A percentile compares a stretch with the other conserved stretches of the same genome.
These are phyloP conservation scores for Pogostemon cablin DNA, from an alignment of 257 asterid species.

Conservation along the genomic window DNA sequence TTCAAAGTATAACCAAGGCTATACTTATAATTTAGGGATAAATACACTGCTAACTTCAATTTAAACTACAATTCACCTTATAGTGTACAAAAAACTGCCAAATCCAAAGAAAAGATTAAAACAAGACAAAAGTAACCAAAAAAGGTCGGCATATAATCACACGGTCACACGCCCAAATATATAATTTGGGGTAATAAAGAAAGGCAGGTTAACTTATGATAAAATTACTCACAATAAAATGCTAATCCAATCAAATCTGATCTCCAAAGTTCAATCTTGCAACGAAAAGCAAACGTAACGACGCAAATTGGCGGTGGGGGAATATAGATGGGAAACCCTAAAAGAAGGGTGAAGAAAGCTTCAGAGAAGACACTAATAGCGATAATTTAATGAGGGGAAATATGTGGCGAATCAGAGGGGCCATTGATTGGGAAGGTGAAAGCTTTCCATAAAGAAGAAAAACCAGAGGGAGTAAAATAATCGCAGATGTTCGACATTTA, in stretches of 20 bases:
- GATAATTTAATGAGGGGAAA: slow-evolving; percentile 43
- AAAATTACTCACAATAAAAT: slow-evolving; percentile 41
- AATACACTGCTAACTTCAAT: slow-evolving; percentile 18
- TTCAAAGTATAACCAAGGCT: neutral
- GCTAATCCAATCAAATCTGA: slow-evolving; percentile 13
- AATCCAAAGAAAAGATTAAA: slow-evolving; percentile 6
- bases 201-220: slow-evolving; percentile 5
- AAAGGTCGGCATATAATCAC: slow-evolving; percentile 2
- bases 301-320: slow-evolving; percentile 24
- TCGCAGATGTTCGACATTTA: no score
- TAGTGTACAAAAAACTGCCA: neutral
- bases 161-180: slow-evolving; percentile 22
- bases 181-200: neutral
- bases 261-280: slow-evolving; percentile 29
- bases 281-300: slow-evolving; percentile 30
- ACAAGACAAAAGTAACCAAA: neutral
- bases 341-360: slow-evolving; percentile 25
- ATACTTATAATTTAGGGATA: slow-evolving; percentile 18
- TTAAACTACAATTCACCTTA: slow-evolving; percentile 22
- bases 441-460: slow-evolving; percentile 27
- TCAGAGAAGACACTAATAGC: slow-evolving; percentile 32
- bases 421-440: slow-evolving; percentile 42
- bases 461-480: neutral
- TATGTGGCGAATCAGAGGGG: slow-evolving; percentile 36
- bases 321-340: slow-evolving; percentile 37